A percentile compares a stretch with the other conserved stretches of the same genome.
Evolutionary conservation across 768 basidiomycete genomes (phyloP).

Genomic region (Boletus reticuloceps): DNA sequence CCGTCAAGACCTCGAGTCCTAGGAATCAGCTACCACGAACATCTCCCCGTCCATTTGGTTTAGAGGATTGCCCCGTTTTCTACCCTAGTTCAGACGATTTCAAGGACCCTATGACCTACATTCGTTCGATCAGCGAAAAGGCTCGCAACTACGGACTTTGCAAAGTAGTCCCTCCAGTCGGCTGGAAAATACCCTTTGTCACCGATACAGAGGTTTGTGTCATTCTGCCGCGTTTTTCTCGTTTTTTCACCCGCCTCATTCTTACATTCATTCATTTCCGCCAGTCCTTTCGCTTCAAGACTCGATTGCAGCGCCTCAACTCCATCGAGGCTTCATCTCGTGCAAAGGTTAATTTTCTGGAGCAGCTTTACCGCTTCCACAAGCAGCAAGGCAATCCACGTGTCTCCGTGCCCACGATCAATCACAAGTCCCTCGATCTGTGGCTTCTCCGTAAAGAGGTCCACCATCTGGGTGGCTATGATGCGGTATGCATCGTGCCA

Average conservation of each 20-base stretch:
- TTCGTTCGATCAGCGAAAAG: slow-evolving; percentile 70
- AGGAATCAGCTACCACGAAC: slow-evolving; percentile 38
- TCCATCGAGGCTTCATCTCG: slow-evolving; percentile 96
- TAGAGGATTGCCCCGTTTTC: slow-evolving; percentile 87
- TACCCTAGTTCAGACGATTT: slow-evolving; percentile 91
- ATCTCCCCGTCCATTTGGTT: slow-evolving; percentile 71
- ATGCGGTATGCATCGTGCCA: slow-evolving; percentile 56
- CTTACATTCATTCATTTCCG: slow-evolving; percentile 26
- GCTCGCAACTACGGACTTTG: slow-evolving; percentile 86
- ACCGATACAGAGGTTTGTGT: slow-evolving; percentile 85
- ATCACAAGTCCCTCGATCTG: slow-evolving; percentile 88
- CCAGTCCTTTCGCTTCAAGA: slow-evolving; percentile 90
- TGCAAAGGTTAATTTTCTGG: slow-evolving; percentile 95
- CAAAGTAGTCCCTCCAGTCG: slow-evolving; percentile 91
- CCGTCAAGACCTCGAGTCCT: slow-evolving; percentile 66
- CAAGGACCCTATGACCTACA: slow-evolving; percentile 91
- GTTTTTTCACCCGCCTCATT: slow-evolving; percentile 16
- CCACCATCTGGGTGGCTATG: slow-evolving; percentile 82
- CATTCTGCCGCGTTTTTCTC: slow-evolving; percentile 23
- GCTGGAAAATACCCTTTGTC: slow-evolving; percentile 95
- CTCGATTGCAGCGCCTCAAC: slow-evolving; percentile 90
- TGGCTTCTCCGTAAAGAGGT: slow-evolving; percentile 94
- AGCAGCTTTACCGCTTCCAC: slow-evolving; percentile 95
- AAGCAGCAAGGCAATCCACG: slow-evolving; percentile 91
- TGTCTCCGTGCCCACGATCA: slow-evolving; percentile 91